Base-by-base conservation (phyloP, 345 rosid genomes). In the Microthlaspi erraticum region DNA sequence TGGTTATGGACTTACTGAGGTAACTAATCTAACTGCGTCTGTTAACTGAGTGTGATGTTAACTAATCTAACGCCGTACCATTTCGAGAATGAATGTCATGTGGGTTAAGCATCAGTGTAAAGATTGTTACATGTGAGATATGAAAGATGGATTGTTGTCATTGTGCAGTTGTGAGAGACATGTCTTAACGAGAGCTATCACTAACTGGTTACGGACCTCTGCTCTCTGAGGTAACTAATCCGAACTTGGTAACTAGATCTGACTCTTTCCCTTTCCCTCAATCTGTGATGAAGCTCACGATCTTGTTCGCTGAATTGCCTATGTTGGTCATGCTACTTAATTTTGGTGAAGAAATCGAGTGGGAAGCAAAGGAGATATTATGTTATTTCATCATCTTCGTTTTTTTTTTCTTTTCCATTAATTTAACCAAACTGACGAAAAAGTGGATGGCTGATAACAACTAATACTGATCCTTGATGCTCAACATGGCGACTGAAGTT, bases 1-100 rank as follows among this genome's bases (percentile, higher is more conserved):
- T 72, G 63, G 31, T 63, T 48, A 63, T 62, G 39, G 41, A 8
- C 6, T 31, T 23, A 1, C 31, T 2, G 14, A 72, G 70, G 68
- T 71, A 71, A 44, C 70, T 37, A 17, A 72, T 63, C 49, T 63
- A 63, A 72, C 60, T 38, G 32, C n/a, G 58, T 29, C 48, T 70
- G 8, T 50, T 38, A 70, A 17, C 18, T 41, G 9, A 48, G 65
- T 59, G 51, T 51, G 29, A 1, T 60, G 60, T 32, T 45, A 23
- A 1, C 23, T n/a, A n/a, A n/a, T n/a, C n/a, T n/a, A n/a, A n/a
- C n/a, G 6, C 7, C 19, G 4, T 53, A 16, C 17, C 34, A 11
- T 7, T 16, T 43, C 10, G 33, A 34, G 19, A 45, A 17, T 16
- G 42, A 10, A 11, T 53, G 11, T 38, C 6, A 11, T 53, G 11